Evolutionary conservation across 306 rosid species (phyloP), one percentile per base, ranked within the genome.

Genomic region (Corylus avellana): DNA sequence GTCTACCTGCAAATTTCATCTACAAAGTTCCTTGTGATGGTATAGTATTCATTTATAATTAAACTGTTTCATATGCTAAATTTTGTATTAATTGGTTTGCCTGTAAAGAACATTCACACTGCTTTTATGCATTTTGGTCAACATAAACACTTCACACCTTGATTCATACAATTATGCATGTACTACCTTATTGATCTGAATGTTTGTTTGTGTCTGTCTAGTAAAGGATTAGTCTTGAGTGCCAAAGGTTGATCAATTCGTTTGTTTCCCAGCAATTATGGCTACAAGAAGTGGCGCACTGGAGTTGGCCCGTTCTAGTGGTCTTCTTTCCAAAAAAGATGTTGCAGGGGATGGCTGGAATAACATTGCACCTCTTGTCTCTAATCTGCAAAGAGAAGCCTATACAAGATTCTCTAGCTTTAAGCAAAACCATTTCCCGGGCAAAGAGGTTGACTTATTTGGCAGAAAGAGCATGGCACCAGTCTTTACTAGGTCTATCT

Each of bases 1-100:
- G 98, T 77, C 87, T 91, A 53, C 98, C 98, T 11, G 89, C 92
- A 72, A 91, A 92, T 70, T 69, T 75, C 74, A 70, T 91, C 79
- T 88, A 64, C 81, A 83, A 78, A 78, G 78, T 75, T 76, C 90
- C 98, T 50, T 87, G 82, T 78, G 76, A 82, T 72, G 98, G 98
- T 94, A 87, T 73, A 22, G 29, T 39, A 35, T 51, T 76, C 12
- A 74, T 27, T 54, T 50, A 22, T 56, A 12, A 64, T 16, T 17
- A 32, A 61, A 49, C 75, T 47, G 39, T 73, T 77, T 62, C 72
- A 17, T 4, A 9, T 67, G 8, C 50, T 37, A 12, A 70, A 76
- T 74, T 78, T 66, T 68, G 47, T 77, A 46, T 57, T 59, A 74
- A 29, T 80, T 55, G 61, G 70, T 73, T 58, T 12, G 62, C 44